Conservation (phyloP, 768 basidiomycete genomes). For the Collybiopsis confluens region DNA sequence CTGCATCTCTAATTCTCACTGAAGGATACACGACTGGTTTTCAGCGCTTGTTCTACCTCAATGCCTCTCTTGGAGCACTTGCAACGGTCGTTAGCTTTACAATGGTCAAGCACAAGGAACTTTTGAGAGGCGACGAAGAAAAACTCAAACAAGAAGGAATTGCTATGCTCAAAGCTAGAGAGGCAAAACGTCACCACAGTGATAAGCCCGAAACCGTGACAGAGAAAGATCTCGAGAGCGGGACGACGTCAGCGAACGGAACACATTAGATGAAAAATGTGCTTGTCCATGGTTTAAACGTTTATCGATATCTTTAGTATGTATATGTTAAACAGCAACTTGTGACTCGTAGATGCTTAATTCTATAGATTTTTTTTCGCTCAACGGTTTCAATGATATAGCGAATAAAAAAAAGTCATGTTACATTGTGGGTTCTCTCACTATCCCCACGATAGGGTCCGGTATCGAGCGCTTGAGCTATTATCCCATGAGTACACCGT, state of each 20-base stretch:
- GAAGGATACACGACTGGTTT: constrained; percentile 57
- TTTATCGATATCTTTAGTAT: too few species aligned
- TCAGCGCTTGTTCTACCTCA: constrained; percentile 54
- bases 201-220: neutral
- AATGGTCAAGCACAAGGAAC: constrained; percentile 59
- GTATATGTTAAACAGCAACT: too few species aligned
- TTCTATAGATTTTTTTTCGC: too few species aligned
- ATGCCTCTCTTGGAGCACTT: constrained; percentile 48
- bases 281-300: too few species aligned
- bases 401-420: too few species aligned
- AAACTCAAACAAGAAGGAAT: constrained; percentile 36
- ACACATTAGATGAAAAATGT: too few species aligned
- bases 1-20: constrained; percentile 38
- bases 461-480: too few species aligned
- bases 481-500: too few species aligned
- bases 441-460: too few species aligned
- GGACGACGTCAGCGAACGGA: neutral
- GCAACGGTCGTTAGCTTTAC: constrained; percentile 52
- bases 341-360: too few species aligned
- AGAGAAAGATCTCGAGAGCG: neutral
- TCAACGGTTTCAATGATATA: too few species aligned
- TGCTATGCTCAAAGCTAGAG: neutral
- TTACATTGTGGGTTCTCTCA: too few species aligned
- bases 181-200: neutral
- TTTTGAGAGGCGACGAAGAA: constrained; percentile 55